These are phyloP conservation scores for Kernera saxatilis DNA, from an alignment of 345 rosid genomes.

Conservation along the genomic window DNA sequence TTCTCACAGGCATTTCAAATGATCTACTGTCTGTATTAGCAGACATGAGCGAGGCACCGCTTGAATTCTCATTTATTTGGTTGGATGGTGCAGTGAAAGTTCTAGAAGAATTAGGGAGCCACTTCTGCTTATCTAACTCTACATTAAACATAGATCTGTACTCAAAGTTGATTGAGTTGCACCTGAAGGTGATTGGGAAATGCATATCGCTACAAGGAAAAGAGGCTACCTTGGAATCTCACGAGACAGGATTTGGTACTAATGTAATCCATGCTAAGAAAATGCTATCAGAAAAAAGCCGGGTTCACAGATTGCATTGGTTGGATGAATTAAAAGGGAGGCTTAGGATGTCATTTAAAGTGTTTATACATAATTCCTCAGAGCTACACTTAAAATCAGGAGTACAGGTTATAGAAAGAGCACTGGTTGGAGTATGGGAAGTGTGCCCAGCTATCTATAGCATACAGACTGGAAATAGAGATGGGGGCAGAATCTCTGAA, in stretches of 20 bases:
- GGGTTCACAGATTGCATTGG: slow-evolving; percentile 34
- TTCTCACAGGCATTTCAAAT: slow-evolving; percentile 43
- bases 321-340: slow-evolving; percentile 62
- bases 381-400: slow-evolving; percentile 63
- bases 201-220: slow-evolving; percentile 84
- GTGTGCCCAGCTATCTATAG: slow-evolving; percentile 38
- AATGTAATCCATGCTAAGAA: slow-evolving; percentile 36
- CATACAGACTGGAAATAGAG: slow-evolving; percentile 49
- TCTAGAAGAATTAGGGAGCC: slow-evolving; percentile 71
- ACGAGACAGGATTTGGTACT: slow-evolving; percentile 57
- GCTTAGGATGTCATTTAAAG: slow-evolving; percentile 67
- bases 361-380: slow-evolving; percentile 49
- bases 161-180: slow-evolving; percentile 59
- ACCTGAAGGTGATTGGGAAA: slow-evolving; percentile 69
- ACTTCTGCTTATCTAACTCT: slow-evolving; percentile 45
- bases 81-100: slow-evolving; percentile 74
- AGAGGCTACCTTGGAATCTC: slow-evolving; percentile 64
- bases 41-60: slow-evolving; percentile 38
- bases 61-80: slow-evolving; percentile 57
- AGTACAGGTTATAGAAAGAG: slow-evolving; percentile 71
- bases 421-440: slow-evolving; percentile 66
- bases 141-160: slow-evolving; percentile 36
- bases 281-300: slow-evolving; percentile 32
- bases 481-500: slow-evolving; percentile 64
- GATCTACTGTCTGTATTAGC: slow-evolving; percentile 55